Base-by-base conservation (phyloP, 352 stramenopile genomes). In the Globisporangium camurandrum region DNA sequence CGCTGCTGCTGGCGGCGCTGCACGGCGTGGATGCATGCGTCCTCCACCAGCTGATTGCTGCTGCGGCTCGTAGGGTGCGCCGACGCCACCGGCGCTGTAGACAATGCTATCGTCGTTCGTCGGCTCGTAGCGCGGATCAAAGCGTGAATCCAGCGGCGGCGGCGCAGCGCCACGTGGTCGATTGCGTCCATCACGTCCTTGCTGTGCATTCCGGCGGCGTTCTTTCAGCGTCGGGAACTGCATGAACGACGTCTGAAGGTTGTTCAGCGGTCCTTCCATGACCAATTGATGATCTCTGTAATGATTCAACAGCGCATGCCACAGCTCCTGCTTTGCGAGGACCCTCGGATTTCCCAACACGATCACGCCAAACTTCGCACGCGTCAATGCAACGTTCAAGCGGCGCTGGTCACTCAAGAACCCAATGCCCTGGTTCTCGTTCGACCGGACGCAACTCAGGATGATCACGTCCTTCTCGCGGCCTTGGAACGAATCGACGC, bases 381-480 rank as follows among this genome's bases (percentile, higher is more conserved):
- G 82, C 16, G 97, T 99, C 11, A 99, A 78, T 36, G 97, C 97
- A 2, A 99, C 97, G 74, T 99, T 99, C 51, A 99, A 69, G 66
- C 97, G 95, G 26, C 97, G 92, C 31, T 93, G 78, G 65, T 99
- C 97, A 31, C 90, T 98, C 23, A 99, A 60, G 63, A 99, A 99
- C 22, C 97, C 97, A 64, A 99, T 99, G 17, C 96, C 97, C 50
- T 99, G 95, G 64, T 97, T 96, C 55, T 99, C 94, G 65, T 98
- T 99, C n/a, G 96, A 99, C 46, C 95, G 91, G 27, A 99, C 97
- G 65, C 97, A 99, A 10, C 95, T 98, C 20, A 97, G 62, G 56
- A 97, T 95, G 56, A 99, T 99, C 46, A 98, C 86, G 67, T 99
- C 97, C 70, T 99, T 99, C 62, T 99, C 97, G 33, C 97, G 93